These are phyloP conservation scores for Excoecaria cochinchinensis DNA, from an alignment of 345 rosid genomes.

Conservation along the genomic window DNA sequence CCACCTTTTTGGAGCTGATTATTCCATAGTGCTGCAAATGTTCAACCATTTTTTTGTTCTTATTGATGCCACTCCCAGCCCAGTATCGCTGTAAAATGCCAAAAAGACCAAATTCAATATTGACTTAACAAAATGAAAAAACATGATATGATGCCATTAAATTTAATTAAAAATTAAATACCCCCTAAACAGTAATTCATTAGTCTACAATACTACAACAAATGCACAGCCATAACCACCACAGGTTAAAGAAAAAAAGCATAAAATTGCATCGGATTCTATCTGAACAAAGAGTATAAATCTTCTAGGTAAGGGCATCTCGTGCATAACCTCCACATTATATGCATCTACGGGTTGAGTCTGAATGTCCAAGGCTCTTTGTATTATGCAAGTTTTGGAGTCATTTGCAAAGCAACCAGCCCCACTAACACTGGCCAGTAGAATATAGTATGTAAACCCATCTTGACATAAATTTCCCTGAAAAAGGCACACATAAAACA, in stretches of 20 bases:
- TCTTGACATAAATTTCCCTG: conserved; percentile 26
- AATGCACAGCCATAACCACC: neutral
- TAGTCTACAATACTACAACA: neutral
- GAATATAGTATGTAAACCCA: conserved; percentile 19
- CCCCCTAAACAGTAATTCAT: neutral
- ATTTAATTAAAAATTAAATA: neutral
- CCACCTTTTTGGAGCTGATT: conserved; percentile 58
- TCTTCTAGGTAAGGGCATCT: conserved; percentile 4
- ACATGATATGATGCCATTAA: neutral
- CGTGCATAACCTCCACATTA: conserved; percentile 16
- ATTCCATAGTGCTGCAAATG: conserved; percentile 61
- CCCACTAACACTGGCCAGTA: conserved; percentile 15
- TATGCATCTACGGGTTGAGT: conserved; percentile 2
- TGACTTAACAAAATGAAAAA: neutral
- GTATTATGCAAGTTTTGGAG: conserved; percentile 14
- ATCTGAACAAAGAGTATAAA: conserved; percentile 12
- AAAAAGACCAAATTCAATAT: conserved; percentile 6
- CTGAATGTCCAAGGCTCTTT: conserved; percentile 14
- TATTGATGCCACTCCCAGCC: conserved; percentile 46
- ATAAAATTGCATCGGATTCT: conserved; percentile 15
- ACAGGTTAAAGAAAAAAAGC: neutral
- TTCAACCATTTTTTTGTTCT: conserved; percentile 72
- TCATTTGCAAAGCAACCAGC: conserved; percentile 10
- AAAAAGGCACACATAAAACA: conserved; percentile 12
- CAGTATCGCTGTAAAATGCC: conserved; percentile 42